Conservation (phyloP, 768 basidiomycete genomes). For the Chlorophyllum brunneum region DNA sequence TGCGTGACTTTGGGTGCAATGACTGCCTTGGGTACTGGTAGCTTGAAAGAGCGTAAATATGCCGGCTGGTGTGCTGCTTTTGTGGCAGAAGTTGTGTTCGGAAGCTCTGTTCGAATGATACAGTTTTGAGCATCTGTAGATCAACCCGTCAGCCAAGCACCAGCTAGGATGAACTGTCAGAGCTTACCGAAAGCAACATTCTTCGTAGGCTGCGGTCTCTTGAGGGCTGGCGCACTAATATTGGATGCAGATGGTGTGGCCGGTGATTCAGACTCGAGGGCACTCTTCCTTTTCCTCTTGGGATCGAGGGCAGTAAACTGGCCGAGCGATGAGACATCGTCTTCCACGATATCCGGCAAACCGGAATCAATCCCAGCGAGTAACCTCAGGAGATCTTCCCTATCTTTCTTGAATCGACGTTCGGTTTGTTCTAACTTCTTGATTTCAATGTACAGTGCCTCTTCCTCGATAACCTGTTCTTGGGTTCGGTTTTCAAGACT, state of each 20-base stretch:
- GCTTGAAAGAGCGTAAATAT: constrained; percentile 81
- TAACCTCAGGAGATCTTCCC: constrained; percentile 82
- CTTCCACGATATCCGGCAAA: constrained; percentile 67
- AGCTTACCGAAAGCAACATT: constrained; percentile 55
- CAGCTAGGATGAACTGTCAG: not conserved
- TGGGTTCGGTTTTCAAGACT: constrained; percentile 87
- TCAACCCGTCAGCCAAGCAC: not conserved
- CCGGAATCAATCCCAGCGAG: constrained; percentile 87
- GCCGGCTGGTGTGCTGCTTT: constrained; percentile 79
- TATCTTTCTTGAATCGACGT: constrained; percentile 79
- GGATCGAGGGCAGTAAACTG: constrained; percentile 44
- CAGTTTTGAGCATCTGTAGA: constrained; percentile 62
- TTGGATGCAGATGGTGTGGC: constrained; percentile 38
- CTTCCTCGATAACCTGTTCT: constrained; percentile 91
- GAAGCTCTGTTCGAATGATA: constrained; percentile 64
- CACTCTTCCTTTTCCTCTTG: constrained; percentile 55
- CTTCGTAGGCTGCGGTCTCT: constrained; percentile 46
- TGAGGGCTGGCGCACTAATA: constrained; percentile 30
- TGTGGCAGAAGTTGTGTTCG: constrained; percentile 50
- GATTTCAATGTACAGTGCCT: constrained; percentile 88
- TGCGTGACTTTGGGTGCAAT: constrained; percentile 74
- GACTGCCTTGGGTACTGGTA: constrained; percentile 74
- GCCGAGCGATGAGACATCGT: constrained; percentile 51
- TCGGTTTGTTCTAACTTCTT: constrained; percentile 95
- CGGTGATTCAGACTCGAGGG: constrained; percentile 44